phyloP scores from a whole-genome alignment of 306 rosid species.

The Crataegus laevigata region DNA sequence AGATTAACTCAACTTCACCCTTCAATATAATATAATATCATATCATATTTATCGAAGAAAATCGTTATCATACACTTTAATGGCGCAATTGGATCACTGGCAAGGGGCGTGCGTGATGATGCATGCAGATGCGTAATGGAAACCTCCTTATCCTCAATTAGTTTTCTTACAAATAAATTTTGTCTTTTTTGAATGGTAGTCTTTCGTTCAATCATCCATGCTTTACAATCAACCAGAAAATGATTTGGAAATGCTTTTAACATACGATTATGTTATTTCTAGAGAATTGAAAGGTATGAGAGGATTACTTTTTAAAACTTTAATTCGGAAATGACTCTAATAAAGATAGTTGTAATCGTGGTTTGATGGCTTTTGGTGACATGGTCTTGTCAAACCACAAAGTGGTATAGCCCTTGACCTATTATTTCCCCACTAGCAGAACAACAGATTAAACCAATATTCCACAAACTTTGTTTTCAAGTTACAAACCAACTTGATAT shows the following conservation, averaged over 20 bases:
- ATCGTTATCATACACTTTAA: constrained; percentile 9
- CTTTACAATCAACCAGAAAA: background rate
- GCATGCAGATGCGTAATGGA: background rate
- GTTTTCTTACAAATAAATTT: background rate
- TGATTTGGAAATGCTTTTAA: background rate
- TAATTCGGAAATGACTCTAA: background rate
- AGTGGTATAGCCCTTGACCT: background rate
- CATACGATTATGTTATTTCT: background rate
- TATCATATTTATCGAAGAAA: too few species aligned
- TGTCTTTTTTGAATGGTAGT: background rate
- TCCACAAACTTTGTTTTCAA: too few species aligned
- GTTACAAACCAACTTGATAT: too few species aligned
- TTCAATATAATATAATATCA: too few species aligned
- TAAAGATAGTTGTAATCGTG: background rate
- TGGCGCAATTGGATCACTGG: constrained; percentile 6
- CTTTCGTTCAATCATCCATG: background rate
- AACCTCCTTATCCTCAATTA: constrained; percentile 16
- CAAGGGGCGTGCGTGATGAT: constrained; percentile 12
- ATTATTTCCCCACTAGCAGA: background rate
- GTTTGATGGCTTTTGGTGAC: background rate
- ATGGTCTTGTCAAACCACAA: background rate
- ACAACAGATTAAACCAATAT: background rate
- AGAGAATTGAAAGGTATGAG: background rate
- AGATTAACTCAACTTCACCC: too few species aligned
- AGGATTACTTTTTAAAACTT: background rate